Conservation (phyloP, 1,139 yeast species). For the Yamadazyma dendronema region DNA sequence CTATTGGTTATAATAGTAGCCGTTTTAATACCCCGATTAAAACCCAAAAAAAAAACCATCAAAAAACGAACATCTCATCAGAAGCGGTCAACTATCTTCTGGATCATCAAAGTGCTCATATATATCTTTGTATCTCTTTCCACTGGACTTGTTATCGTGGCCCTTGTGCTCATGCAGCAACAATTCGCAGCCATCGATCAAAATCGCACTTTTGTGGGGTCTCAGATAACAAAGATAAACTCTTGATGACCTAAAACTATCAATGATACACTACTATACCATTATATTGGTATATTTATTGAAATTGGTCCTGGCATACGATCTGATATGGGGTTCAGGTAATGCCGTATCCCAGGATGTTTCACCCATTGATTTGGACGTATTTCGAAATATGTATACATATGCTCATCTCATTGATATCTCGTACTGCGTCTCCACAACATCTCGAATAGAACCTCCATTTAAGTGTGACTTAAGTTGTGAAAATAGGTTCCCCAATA, state of each 20-base stretch:
- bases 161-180: not conserved
- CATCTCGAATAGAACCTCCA: slow-evolving; percentile 35
- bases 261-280: too few species aligned
- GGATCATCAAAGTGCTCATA: not conserved
- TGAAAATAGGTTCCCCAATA: slow-evolving; percentile 37
- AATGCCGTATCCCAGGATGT: not conserved
- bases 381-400: slow-evolving; percentile 31
- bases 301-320: not conserved
- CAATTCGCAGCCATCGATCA: slow-evolving; percentile 4
- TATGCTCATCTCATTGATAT: slow-evolving; percentile 51
- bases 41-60: too few species aligned
- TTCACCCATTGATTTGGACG: slow-evolving; percentile 17
- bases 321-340: not conserved
- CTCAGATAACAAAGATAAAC: not conserved
- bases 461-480: slow-evolving; percentile 47
- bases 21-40: too few species aligned
- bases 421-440: slow-evolving; percentile 45
- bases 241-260: too few species aligned
- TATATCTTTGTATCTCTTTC: not conserved
- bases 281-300: not conserved
- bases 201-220: slow-evolving; percentile 6
- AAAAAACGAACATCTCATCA: too few species aligned
- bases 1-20: too few species aligned
- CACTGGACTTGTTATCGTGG: not conserved
- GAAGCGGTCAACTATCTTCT: not conserved